Base-by-base conservation (phyloP, 345 rosid genomes). In the Firmiana major region DNA sequence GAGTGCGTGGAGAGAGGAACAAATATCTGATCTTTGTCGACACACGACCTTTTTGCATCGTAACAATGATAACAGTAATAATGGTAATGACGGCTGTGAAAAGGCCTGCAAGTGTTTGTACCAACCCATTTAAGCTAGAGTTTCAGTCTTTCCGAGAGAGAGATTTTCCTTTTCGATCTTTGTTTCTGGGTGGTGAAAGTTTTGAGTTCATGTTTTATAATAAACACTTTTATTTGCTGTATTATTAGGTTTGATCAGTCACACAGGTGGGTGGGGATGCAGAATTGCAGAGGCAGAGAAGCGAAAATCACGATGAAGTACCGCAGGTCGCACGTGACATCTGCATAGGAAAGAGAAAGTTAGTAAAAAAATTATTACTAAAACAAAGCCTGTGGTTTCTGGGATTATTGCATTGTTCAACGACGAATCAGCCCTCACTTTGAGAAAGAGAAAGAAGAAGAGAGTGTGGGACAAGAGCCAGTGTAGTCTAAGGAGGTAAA, bases 11-110 rank as follows among this genome's bases (percentile, higher is more conserved):
- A 31, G 62, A 63, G 57, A 67, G 19, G 45, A 45, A 60, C 73
- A 63, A 51, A 75, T 73, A 43, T 28, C 43, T 71, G 80, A 64
- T 62, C 59, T 74, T 71, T 81, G 75, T 73, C 72, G 53, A 77
- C 79, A 75, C 80, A 77, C 48, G 71, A 57, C 79, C 81, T 84
- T 79, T 79, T 80, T 82, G 84, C 84, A 80, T 77, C 82, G 84
- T 75, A 78, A 85, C 80, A 82, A 78, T 58, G 82, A 82, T 64
- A 80, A 57, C 51, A 63, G 79, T 76, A 79, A 79, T 81, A 80
- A 81, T 82, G 81, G 88, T 80, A 85, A 85, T 81, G 88, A 83
- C 91, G 89, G 91, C 88, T 63, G 86, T 80, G 84, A 54, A 75
- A 84, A 85, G 71, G 81, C 80, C 83, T 73, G 82, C 77, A 73